These are phyloP conservation scores for Xylaria curta DNA, from an alignment of 495 filamentous ascomycete species.

Conservation along the genomic window DNA sequence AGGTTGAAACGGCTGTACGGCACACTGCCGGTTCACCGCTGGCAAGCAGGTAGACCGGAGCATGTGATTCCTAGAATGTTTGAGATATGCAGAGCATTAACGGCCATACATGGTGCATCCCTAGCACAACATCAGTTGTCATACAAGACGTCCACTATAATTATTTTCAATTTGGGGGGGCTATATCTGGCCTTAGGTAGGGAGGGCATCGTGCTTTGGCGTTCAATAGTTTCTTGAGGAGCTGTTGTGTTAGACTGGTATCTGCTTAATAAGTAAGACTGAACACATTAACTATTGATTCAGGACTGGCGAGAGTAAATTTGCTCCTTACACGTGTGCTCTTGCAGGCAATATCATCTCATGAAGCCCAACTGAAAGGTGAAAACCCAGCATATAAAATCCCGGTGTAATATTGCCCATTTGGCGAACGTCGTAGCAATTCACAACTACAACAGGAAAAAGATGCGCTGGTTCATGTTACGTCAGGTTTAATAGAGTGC, in stretches of 20 bases:
- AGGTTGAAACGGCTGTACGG: not conserved
- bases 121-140: not conserved
- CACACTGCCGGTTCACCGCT: not conserved
- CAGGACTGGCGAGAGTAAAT: not conserved
- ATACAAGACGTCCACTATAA: not conserved
- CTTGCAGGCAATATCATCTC: not conserved
- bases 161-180: not conserved
- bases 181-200: not conserved
- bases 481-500: not conserved
- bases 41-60: not conserved
- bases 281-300: not conserved
- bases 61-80: slow-evolving; percentile 5
- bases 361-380: not conserved
- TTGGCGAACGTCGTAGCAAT: not conserved
- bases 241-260: not conserved
- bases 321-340: not conserved
- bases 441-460: slow-evolving; percentile 1
- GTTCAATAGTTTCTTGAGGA: not conserved
- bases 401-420: not conserved
- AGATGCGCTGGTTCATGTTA: slow-evolving; percentile 12
- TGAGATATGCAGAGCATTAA: not conserved
- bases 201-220: not conserved
- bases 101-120: not conserved
- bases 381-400: not conserved
- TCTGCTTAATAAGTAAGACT: too few species aligned